Conservation (phyloP, 1,284 basidiomycete species). For the Moesziomyces sp. region DNA sequence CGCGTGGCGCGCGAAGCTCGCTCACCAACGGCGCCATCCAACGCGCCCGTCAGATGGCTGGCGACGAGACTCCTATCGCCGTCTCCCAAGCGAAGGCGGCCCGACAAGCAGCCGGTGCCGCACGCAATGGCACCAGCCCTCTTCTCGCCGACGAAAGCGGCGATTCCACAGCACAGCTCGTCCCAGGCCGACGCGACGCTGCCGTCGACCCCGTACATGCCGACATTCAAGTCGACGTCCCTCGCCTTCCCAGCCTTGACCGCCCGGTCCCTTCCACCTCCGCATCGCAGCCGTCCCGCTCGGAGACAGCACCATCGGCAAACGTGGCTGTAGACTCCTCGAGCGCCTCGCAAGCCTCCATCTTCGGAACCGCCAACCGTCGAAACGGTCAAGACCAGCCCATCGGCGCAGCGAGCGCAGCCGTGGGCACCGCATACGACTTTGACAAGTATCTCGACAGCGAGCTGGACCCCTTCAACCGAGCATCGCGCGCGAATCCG, state of each 20-base stretch:
- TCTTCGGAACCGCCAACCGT: conserved; percentile 34
- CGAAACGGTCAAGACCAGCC: conserved; percentile 28
- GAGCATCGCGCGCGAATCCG: conserved; percentile 31
- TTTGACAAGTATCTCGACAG: conserved; percentile 47
- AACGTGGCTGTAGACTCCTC: conserved; percentile 10
- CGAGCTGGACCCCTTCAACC: conserved; percentile 49
- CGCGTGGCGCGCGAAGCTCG: conserved; percentile 30
- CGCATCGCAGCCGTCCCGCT: neutral
- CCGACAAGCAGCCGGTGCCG: conserved; percentile 15
- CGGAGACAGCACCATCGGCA: neutral
- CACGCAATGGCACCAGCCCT: conserved; percentile 11
- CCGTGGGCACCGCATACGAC: conserved; percentile 31
- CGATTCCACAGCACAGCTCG: conserved; percentile 30
- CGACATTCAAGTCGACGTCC: conserved; percentile 38
- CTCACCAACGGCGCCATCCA: conserved; percentile 44
- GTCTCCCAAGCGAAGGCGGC: conserved; percentile 38
- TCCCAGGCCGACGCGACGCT: conserved; percentile 28
- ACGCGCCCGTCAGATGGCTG: conserved; percentile 34
- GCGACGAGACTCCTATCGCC: conserved; percentile 42
- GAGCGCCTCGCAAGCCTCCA: conserved; percentile 25
- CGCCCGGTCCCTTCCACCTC: neutral
- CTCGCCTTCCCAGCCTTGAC: conserved; percentile 20
- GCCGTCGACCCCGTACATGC: conserved; percentile 9
- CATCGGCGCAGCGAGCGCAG: conserved; percentile 12
- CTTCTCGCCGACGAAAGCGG: conserved; percentile 31